Conservation (phyloP, 1,284 basidiomycete genomes). For the Somion occarium region DNA sequence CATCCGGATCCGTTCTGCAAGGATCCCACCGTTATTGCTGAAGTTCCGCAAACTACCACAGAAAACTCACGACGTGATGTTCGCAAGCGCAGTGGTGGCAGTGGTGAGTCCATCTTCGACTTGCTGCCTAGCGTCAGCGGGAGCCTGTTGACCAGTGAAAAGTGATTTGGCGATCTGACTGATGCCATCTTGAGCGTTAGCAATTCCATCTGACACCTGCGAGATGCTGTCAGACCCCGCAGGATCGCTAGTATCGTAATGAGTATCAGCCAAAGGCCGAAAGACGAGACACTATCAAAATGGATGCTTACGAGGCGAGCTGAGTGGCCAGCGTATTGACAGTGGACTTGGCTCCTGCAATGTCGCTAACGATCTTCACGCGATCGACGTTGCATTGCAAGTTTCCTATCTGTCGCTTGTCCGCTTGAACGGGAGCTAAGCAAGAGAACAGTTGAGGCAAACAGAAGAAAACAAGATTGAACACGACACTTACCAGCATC, state of each 20-base stretch:
- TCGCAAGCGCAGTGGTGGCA: conserved; percentile 28
- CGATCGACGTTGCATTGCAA: conserved; percentile 33
- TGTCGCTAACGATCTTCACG: conserved; percentile 25
- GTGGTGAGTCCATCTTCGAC: conserved; percentile 27
- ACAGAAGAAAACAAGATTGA: background rate
- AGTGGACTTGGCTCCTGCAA: conserved; percentile 26
- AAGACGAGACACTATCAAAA: too few species aligned
- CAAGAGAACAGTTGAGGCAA: background rate
- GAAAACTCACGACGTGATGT: conserved; percentile 29
- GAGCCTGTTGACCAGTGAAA: conserved; percentile 28
- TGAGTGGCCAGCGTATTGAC: conserved; percentile 21
- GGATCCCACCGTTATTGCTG: background rate
- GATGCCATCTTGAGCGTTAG: conserved; percentile 28
- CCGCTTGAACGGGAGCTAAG: background rate
- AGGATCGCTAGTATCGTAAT: conserved; percentile 22
- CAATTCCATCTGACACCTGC: conserved; percentile 25
- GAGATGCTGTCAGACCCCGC: conserved; percentile 19
- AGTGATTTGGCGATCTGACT: conserved; percentile 31
- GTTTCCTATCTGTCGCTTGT: conserved; percentile 27
- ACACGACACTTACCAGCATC: background rate
- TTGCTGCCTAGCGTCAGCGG: conserved; percentile 31
- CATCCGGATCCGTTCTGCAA: conserved; percentile 5
- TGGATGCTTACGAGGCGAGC: background rate
- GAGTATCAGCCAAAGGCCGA: background rate
- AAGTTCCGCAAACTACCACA: background rate